Conservation (phyloP, 179 eudicot species). For the Vitellaria paradoxa region DNA sequence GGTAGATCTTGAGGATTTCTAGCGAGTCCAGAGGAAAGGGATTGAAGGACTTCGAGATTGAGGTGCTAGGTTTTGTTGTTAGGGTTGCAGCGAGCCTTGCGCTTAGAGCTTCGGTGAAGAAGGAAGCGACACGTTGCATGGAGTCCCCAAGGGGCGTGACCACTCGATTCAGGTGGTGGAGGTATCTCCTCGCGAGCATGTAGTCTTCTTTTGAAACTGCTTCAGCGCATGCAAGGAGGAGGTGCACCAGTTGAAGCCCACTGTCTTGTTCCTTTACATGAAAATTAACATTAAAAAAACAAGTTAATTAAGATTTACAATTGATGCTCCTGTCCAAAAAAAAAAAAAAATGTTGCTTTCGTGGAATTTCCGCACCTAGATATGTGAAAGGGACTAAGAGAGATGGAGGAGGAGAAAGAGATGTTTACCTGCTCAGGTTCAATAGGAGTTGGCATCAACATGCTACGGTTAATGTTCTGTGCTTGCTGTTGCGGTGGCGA, state of each 20-base stretch:
- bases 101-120: slow-evolving; percentile 24
- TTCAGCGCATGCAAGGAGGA: slow-evolving; percentile 25
- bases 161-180: slow-evolving; percentile 23
- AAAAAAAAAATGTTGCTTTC: background rate
- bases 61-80: slow-evolving; percentile 12
- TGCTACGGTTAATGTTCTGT: slow-evolving; percentile 17
- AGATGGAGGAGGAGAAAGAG: background rate
- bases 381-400: background rate
- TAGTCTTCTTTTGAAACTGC: slow-evolving; percentile 26
- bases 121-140: slow-evolving; percentile 27
- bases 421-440: slow-evolving; percentile 35
- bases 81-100: slow-evolving; percentile 22
- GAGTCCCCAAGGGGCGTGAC: slow-evolving; percentile 24
- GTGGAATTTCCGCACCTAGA: background rate
- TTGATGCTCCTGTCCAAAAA: too few species aligned
- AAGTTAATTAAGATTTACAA: background rate
- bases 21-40: slow-evolving; percentile 22
- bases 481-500: slow-evolving; percentile 14
- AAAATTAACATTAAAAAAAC: background rate
- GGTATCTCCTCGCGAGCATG: slow-evolving; percentile 23
- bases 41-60: slow-evolving; percentile 20
- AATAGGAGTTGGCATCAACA: slow-evolving; percentile 26
- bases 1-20: slow-evolving; percentile 34
- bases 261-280: slow-evolving; percentile 35
- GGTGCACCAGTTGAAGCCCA: slow-evolving; percentile 42